Base-by-base conservation (phyloP, 2,329 filamentous ascomycete genomes). In the Colletotrichum coccodes region DNA sequence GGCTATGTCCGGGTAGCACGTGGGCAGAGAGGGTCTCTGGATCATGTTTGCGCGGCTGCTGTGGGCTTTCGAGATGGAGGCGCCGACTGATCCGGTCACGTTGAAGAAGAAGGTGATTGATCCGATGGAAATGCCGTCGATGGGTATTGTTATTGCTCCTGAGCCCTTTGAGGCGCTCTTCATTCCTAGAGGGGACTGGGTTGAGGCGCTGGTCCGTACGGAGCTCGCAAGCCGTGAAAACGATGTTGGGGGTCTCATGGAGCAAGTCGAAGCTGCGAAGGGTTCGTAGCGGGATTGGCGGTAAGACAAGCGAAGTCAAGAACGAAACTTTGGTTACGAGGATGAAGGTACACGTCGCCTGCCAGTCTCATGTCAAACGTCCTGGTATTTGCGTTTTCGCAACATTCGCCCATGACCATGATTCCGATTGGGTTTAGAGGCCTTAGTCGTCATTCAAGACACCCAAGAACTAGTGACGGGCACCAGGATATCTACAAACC, bases 41-140 rank as follows among this genome's bases (percentile, higher is more conserved):
- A 74, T 83, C 4, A 72, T 73, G 28, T 76, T 83, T 23, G 77
- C 83, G 1, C 78, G 81, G 28, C 53, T 85, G 42, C 73, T 89
- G 0, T 89, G 86, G 87, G 84, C 82, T 0, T 87, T 87, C 66
- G 75, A 83, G 3, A 73, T 82, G 18, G 74, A 76, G 64, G 70
- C 74, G 4, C 47, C 57, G 3, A 34, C 47, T 1, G 26, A 62
- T 7, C 40, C 58, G 11, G 32, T n/a, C 38, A 49, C 58, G 12
- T 3, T 12, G 38, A 54, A 42, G 49, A 53, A 30, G 32, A 47
- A 34, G 46, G 16, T 56, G 16, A 12, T 66, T 11, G 57, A 66
- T 8, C 14, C 40, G 8, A 62, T 47, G 57, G 49, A 21, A 4
- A 9, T 54, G 38, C 3, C n/a, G 6, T 14, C 63, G 1, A 11